phyloP scores from a whole-genome alignment of 352 stramenopile species.

The Globisporangium yorkense region DNA sequence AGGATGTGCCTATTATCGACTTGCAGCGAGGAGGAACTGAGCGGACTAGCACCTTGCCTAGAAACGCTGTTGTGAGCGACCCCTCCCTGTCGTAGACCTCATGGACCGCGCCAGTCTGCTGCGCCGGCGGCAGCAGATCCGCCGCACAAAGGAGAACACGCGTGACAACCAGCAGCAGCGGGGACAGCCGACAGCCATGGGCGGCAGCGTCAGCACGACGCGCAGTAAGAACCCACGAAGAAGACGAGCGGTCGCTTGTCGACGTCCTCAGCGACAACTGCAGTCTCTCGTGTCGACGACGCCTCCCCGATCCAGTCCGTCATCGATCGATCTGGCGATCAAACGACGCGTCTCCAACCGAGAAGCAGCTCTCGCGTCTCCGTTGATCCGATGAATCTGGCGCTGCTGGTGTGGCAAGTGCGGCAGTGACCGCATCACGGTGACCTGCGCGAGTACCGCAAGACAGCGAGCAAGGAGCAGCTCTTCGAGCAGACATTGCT shows the following conservation, averaged over 20 bases:
- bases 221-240: not conserved
- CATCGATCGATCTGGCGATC: not conserved
- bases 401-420: slow-evolving; percentile 43
- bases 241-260: not conserved
- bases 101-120: slow-evolving; percentile 29
- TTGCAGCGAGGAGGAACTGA: no score
- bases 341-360: not conserved
- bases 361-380: not conserved
- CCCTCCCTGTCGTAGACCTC: not conserved
- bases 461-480: slow-evolving; percentile 30
- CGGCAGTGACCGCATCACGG: slow-evolving; percentile 38
- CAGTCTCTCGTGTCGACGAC: not conserved
- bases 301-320: not conserved
- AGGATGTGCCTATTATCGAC: no score
- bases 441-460: slow-evolving; percentile 30
- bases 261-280: not conserved
- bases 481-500: slow-evolving; percentile 41
- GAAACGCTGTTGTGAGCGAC: not conserved
- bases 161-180: slow-evolving; percentile 8
- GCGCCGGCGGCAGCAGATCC: slow-evolving; percentile 28
- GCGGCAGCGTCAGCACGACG: slow-evolving; percentile 1
- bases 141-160: slow-evolving; percentile 14
- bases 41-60: no score
- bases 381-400: slow-evolving; percentile 17
- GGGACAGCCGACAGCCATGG: not conserved